Base-by-base conservation (phyloP, 257 asterid species). In the Nicotiana knightiana region DNA sequence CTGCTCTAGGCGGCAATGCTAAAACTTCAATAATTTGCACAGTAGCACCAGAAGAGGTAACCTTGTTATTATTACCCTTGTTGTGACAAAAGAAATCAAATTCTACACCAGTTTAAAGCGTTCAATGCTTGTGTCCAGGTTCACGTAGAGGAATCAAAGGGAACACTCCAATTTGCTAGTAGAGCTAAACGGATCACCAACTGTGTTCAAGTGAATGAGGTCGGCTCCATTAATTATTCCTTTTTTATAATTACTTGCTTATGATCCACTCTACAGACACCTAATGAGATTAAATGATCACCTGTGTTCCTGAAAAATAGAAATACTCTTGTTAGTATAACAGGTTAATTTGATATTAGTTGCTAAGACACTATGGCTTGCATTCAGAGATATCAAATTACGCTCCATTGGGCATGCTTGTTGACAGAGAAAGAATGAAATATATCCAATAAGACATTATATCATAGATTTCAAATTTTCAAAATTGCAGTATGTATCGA, bases 161-260 rank as follows among this genome's bases (percentile, higher is more conserved):
- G 99, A 86, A 96, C 98, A 58, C 99, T 96, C 84, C 98, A 90
- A 77, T 96, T 96, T 87, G 99, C 99, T 51, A 96, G 98, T 90
- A 88, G 99, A 89, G 98, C 98, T 75, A 96, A 96, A 90, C 90
- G 94, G 86, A 96, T 96, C 82, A 94, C 98, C 82, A 96, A 96
- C 83, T 94, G 98, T 67, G 98, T 94, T 85, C 99, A 94, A 94
- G 98, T 96, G 90, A 96, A 96, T 88, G 99, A 96, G 99, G 99
- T 94, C 24, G 90, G 81, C 24, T 67, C 61, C 28, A 26, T 48
- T 73, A 12, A 26, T 18, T 48, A 13, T 75, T 75, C 16, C 15
- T 26, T 51, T 15, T 75, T 15, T 26, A 26, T 51, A 26, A 15
- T 75, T 51, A 75, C 26, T 26, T 26, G 16, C 26, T 75, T 3